Base-by-base conservation (phyloP, 371 early-diverging fungal species). In the Dichotomocladium elegans region DNA sequence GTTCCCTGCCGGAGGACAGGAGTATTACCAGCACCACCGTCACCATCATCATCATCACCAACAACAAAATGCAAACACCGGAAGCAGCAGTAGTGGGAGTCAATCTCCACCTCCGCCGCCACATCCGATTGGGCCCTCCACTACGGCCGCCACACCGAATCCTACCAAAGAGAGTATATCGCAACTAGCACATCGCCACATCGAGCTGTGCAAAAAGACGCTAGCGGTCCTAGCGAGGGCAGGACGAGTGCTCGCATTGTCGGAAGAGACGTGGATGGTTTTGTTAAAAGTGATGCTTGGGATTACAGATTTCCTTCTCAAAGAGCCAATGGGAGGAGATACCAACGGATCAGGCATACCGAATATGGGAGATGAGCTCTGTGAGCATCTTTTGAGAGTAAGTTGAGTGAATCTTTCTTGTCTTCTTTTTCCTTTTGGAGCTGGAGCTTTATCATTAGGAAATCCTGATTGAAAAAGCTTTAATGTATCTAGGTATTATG, bases 301-400 rank as follows among this genome's bases (percentile, higher is more conserved):
- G 10, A 74, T 87, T 29, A 66, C 86, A 0, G 92, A 91, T 55
- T 81, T 74, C 42, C 60, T 91, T 27, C 60, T 91, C 34, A 74
- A 80, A 24, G 81, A 81, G 47, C 85, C 81, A 8, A 41, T 63
- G 9, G 60, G 63, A 7, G 49, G 26, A 1, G 66, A 71, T 28
- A 45, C 61, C 0, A 28, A 51, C 3, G 53, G 59, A 25, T 54
- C 67, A 24, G 78, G 73, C 30, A 73, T 80, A 9, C 61, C 51
- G 9, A 74, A 72, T 48, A 88, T 90, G 88, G 87, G 81, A 17
- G 90, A 90, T 61, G 83, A 84, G 51, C 67, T 92, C 29, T 87
- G 88, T 52, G 90, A 87, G 53, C 74, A 74, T 60, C 55, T 92
- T 33, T 63, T 89, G 1, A 60, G 83, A 55, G 90, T 88, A 64